Conservation (phyloP, 73 alveolate species). For the Tetrahymena thermophila region DNA sequence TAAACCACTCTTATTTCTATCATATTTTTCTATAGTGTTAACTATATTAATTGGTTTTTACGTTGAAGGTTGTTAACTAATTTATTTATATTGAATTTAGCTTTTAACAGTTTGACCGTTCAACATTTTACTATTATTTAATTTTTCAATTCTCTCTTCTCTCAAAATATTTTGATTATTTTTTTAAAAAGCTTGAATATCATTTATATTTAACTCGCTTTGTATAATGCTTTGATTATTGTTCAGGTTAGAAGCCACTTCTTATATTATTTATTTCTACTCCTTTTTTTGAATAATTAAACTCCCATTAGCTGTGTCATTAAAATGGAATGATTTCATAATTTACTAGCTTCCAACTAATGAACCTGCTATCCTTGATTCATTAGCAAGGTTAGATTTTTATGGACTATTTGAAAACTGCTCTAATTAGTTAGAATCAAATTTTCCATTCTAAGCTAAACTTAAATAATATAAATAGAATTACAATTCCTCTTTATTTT, state of each 20-base stretch:
- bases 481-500: neutral
- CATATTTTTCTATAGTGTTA: neutral
- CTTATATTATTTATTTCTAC: neutral
- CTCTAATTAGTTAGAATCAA: neutral
- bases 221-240: neutral
- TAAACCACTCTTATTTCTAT: neutral
- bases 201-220: neutral
- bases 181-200: neutral
- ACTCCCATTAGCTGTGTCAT: neutral
- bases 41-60: neutral
- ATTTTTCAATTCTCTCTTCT: neutral
- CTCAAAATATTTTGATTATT: neutral
- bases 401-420: neutral
- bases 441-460: neutral
- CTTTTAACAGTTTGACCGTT: neutral
- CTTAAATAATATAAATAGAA: neutral
- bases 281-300: neutral
- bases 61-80: neutral
- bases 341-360: neutral
- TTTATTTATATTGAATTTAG: neutral
- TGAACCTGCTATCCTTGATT: neutral
- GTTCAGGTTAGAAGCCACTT: neutral
- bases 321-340: neutral
- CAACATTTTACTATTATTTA: neutral
- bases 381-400: neutral